Evolutionary conservation across 2,329 filamentous ascomycete species (phyloP).

Genomic region (Cercospora berteroae): DNA sequence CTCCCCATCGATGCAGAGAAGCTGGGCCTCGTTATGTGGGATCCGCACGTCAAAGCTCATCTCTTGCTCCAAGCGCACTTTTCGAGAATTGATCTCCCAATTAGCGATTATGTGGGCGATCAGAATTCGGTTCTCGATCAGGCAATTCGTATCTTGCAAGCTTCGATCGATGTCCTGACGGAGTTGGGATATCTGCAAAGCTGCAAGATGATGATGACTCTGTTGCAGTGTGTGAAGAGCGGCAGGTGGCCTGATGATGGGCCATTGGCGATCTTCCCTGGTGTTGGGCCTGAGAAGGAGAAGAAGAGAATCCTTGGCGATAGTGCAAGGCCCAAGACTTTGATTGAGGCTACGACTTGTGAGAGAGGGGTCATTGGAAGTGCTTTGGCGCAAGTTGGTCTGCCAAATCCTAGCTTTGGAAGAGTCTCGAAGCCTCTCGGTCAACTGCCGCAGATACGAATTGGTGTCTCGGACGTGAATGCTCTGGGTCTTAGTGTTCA

Average conservation of each 20-base stretch:
- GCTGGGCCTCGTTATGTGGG: slow-evolving; percentile 86
- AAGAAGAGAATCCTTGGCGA: slow-evolving; percentile 44
- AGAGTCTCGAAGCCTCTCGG: slow-evolving; percentile 61
- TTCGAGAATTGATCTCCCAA: slow-evolving; percentile 86
- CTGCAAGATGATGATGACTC: slow-evolving; percentile 74
- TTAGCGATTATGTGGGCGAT: slow-evolving; percentile 95
- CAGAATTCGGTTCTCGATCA: slow-evolving; percentile 87
- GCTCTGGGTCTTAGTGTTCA: slow-evolving; percentile 62
- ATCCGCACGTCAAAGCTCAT: slow-evolving; percentile 96
- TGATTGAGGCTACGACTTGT: slow-evolving; percentile 44
- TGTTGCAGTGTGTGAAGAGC: slow-evolving; percentile 89
- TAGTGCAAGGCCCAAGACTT: slow-evolving; percentile 31
- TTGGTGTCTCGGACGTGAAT: slow-evolving; percentile 62
- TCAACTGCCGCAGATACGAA: slow-evolving; percentile 66
- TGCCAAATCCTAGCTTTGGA: slow-evolving; percentile 47
- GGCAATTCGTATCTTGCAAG: slow-evolving; percentile 94
- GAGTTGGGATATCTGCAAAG: slow-evolving; percentile 81
- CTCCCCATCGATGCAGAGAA: slow-evolving; percentile 66
- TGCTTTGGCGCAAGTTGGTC: slow-evolving; percentile 51
- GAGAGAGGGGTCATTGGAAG: slow-evolving; percentile 34
- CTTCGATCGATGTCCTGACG: slow-evolving; percentile 86
- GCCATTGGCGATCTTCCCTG: slow-evolving; percentile 75
- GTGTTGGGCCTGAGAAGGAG: slow-evolving; percentile 53
- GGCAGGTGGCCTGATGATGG: slow-evolving; percentile 86
- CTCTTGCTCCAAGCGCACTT: slow-evolving; percentile 92